Percentiles rank a stretch among this genome's conserved stretches.
Conservation (phyloP, 129 eudicot genomes). For the Lactuca saligna region DNA sequence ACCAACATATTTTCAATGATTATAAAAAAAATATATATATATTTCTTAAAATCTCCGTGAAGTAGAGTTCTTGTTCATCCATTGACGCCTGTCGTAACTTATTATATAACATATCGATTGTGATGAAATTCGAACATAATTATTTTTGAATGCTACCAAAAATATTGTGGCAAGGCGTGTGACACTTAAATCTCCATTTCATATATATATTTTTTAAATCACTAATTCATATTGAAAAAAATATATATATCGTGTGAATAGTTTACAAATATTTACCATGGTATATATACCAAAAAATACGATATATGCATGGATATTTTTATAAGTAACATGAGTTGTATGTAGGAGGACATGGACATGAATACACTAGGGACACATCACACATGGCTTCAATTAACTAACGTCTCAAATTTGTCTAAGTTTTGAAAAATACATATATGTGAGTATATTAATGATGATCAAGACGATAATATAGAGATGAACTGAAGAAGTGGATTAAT, state of each 20-base stretch:
- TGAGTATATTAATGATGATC: neutral
- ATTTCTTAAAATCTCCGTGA: neutral
- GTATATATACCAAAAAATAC: no score
- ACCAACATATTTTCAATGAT: slow-evolving; percentile 7
- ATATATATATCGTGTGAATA: slow-evolving; percentile 9
- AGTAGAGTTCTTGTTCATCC: neutral
- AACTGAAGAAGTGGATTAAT: neutral
- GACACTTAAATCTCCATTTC: no score
- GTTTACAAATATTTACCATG: neutral
- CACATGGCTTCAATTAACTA: no score
- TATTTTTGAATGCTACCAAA: neutral
- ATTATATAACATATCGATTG: neutral
- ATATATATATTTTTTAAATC: no score
- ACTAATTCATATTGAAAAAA: no score
- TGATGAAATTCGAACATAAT: neutral
- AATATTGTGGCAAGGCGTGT: neutral
- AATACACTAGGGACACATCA: no score
- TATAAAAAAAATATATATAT: neutral
- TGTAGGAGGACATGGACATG: no score
- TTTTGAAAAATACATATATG: neutral
- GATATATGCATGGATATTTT: neutral
- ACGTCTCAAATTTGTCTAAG: neutral
- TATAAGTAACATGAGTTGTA: neutral
- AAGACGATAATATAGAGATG: neutral
- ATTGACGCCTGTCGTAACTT: neutral